Evolutionary conservation across 108 stramenopile genomes (phyloP), one percentile per base, ranked within the genome.

Genomic region (Pelagomonas calceolata): DNA sequence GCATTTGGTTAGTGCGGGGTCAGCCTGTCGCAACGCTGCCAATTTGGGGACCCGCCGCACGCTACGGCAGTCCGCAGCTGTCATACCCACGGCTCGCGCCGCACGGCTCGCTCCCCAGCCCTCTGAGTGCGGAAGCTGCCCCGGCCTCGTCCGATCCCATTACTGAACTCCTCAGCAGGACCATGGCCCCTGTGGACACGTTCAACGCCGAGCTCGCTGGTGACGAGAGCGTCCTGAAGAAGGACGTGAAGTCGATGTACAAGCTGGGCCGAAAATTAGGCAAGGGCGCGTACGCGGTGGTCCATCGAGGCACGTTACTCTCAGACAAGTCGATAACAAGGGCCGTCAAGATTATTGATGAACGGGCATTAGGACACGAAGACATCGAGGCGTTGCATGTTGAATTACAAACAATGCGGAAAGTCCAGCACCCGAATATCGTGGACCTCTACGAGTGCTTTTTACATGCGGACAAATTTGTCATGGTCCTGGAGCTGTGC

Each of bases 401-500:
- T 26, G 51, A 60, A 26, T 26, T 60, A 17, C 18, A 60, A 26
- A 60, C 51, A 26, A 60, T 60, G 51, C 51, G 51, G 21, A 17
- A 26, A 1, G 21, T 60, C 7, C 51, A 60, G 51, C 51, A 60
- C 51, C 51, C 18, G 21, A 60, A 60, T 26, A 60, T 60, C 51
- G 51, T 60, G 21, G 10, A 3, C 21, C 51, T 60, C 51, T 60
- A 60, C 51, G 51, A 60, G 21, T 16, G 14, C 51, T 60, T 26
- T 26, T 12, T 26, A 1, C 29, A 60, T 26, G 21, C 1, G 7
- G 51, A 60, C 26, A 60, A 60, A 26, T 60, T 60, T 26, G 10
- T 60, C 51, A 51, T 74, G 68, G 73, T 74, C 12, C 67, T 74
- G 15, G 73, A 74, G 73, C 69, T 74, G 29, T 68, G 68, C 68